phyloP scores from a whole-genome alignment of 805 yeast species.

The Teunomyces funiuensis region DNA sequence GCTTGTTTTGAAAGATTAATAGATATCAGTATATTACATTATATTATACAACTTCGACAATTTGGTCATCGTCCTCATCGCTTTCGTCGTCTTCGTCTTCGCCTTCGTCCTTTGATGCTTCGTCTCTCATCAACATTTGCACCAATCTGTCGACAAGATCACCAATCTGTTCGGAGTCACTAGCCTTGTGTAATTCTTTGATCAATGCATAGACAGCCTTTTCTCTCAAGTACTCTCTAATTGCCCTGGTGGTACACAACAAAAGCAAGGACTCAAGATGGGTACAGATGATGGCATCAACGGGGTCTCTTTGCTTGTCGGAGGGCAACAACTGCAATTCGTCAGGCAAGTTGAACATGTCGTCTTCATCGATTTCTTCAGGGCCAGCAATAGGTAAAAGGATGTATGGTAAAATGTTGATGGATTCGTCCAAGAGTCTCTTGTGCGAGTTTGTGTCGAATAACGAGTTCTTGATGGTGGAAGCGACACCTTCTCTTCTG shows the following conservation, averaged over 20 bases:
- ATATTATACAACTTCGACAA: conserved; percentile 50
- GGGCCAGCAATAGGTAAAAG: conserved; percentile 81
- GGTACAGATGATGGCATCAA: conserved; percentile 58
- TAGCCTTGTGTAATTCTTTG: conserved; percentile 76
- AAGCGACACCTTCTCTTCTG: conserved; percentile 90
- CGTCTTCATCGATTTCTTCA: conserved; percentile 76
- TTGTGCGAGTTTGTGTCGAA: conserved; percentile 75
- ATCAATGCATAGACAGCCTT: conserved; percentile 83
- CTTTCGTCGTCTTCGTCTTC: conserved; percentile 51
- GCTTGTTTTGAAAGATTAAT: conserved; percentile 37
- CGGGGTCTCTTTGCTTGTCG: conserved; percentile 76
- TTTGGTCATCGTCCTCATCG: conserved; percentile 46
- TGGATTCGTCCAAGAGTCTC: conserved; percentile 57
- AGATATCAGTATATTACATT: conserved; percentile 2
- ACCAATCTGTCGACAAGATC: conserved; percentile 83
- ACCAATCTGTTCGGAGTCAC: conserved; percentile 43
- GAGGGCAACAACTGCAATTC: conserved; percentile 77
- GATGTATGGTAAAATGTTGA: conserved; percentile 78
- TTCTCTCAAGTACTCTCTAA: conserved; percentile 75
- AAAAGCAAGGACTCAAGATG: conserved; percentile 80
- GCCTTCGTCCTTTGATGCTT: conserved; percentile 46
- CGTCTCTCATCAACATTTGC: conserved; percentile 91
- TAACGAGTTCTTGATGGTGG: conserved; percentile 85
- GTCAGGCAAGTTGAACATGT: conserved; percentile 83
- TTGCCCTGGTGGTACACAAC: conserved; percentile 69